Evolutionary conservation across 228 moss, liverwort and hornwort genomes (phyloP).

Genomic region (Sphagnum fallax): DNA sequence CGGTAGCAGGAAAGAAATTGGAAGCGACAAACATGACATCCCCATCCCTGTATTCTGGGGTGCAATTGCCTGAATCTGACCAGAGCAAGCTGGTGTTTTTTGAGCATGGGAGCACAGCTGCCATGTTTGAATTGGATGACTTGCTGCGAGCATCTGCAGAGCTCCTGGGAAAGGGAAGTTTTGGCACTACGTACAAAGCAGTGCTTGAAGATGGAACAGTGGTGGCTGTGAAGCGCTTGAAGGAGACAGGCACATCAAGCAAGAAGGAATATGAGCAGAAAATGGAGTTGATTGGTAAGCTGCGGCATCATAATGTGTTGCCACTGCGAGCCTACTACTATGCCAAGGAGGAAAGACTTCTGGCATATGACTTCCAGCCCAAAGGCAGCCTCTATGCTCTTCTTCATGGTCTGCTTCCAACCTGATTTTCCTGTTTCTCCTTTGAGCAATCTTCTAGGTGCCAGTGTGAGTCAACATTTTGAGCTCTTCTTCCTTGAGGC

Average conservation of each 20-base stretch:
- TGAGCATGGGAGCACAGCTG: slow-evolving; percentile 19
- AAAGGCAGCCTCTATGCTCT: slow-evolving; percentile 56
- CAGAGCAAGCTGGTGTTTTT: slow-evolving; percentile 60
- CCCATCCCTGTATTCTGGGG: slow-evolving; percentile 17
- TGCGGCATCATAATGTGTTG: slow-evolving; percentile 60
- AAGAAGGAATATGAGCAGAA: slow-evolving; percentile 68
- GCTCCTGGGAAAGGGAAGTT: slow-evolving; percentile 76
- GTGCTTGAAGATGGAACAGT: slow-evolving; percentile 53
- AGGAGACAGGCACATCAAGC: slow-evolving; percentile 48
- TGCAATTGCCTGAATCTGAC: slow-evolving; percentile 34
- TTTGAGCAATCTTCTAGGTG: neutral
- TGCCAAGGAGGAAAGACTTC: slow-evolving; percentile 69
- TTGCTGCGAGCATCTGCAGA: slow-evolving; percentile 69
- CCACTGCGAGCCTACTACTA: slow-evolving; percentile 70
- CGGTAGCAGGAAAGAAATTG: slow-evolving; percentile 13
- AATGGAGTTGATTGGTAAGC: slow-evolving; percentile 56
- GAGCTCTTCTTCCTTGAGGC: neutral
- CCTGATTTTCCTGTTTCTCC: neutral
- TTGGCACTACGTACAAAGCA: slow-evolving; percentile 72
- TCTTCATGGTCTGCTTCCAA: slow-evolving; percentile 41
- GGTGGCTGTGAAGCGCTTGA: slow-evolving; percentile 72
- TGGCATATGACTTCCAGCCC: slow-evolving; percentile 56
- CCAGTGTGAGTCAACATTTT: too few relatives aligned
- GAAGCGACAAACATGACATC: slow-evolving; percentile 20
- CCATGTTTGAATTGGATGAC: slow-evolving; percentile 49